phyloP scores from a whole-genome alignment of 768 basidiomycete genomes.

The Nevesoporus exiguus region DNA sequence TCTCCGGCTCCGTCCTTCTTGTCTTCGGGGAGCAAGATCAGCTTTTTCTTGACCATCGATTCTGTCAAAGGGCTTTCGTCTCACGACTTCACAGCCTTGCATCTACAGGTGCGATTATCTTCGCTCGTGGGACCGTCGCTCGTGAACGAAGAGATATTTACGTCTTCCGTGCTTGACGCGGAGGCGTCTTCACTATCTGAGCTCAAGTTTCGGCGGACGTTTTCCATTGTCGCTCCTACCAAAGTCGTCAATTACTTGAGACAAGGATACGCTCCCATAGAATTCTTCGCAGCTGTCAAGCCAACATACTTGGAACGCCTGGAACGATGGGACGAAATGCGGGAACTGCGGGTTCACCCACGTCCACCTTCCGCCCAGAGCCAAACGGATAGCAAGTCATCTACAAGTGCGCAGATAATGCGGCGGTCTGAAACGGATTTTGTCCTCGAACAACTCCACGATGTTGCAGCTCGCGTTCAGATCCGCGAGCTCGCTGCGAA shows the following conservation, averaged over 20 bases:
- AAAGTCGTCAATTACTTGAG: constrained; percentile 71
- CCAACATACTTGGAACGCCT: constrained; percentile 84
- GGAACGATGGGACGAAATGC: constrained; percentile 91
- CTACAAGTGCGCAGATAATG: constrained; percentile 59
- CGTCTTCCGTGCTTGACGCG: constrained; percentile 72
- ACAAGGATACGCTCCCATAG: constrained; percentile 78
- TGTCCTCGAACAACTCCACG: constrained; percentile 81
- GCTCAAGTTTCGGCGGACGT: constrained; percentile 78
- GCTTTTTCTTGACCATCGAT: constrained; percentile 84
- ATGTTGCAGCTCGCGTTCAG: constrained; percentile 85
- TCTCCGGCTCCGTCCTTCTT: constrained; percentile 69
- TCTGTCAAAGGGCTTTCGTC: constrained; percentile 84
- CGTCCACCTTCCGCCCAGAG: constrained; percentile 31
- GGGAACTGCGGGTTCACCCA: constrained; percentile 62
- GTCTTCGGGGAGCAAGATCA: constrained; percentile 75
- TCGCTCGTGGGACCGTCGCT: constrained; percentile 75
- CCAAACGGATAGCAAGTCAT: constrained; percentile 38
- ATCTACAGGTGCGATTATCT: constrained; percentile 85
- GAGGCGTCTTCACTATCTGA: constrained; percentile 69
- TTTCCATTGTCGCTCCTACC: constrained; percentile 72
- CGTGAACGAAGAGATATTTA: constrained; percentile 75
- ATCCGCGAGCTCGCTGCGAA: constrained; percentile 83
- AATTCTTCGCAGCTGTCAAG: constrained; percentile 82
- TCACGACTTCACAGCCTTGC: constrained; percentile 83
- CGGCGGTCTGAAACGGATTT: constrained; percentile 92